These are phyloP conservation scores for Chalciporus piperatus DNA, from an alignment of 768 basidiomycete species.

Conservation along the genomic window DNA sequence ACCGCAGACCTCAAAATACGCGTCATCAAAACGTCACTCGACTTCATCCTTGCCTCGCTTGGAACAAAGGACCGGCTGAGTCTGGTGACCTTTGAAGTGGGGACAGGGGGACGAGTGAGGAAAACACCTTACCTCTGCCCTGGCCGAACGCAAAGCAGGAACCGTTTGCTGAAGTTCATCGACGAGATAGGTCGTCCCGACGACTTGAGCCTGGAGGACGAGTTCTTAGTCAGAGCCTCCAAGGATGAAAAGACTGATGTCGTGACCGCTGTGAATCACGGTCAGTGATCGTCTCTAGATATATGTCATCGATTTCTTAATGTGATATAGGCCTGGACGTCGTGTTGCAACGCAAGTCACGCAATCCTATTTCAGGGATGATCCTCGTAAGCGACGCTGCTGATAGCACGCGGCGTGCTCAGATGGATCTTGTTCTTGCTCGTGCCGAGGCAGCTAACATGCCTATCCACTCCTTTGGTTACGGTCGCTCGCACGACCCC, in stretches of 20 bases:
- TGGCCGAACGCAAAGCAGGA: conserved; percentile 65
- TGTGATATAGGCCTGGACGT: conserved; percentile 73
- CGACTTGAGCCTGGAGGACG: conserved; percentile 52
- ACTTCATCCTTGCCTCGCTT: conserved; percentile 79
- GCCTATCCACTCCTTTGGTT: conserved; percentile 96
- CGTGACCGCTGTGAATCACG: conserved; percentile 97
- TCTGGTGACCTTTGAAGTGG: conserved; percentile 91
- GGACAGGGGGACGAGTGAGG: conserved; percentile 73
- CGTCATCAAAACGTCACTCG: conserved; percentile 84
- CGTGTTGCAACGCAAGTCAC: conserved; percentile 89
- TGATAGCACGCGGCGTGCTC: conserved; percentile 88
- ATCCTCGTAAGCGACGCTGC: conserved; percentile 89
- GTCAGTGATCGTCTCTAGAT: conserved; percentile 35
- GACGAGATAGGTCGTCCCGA: conserved; percentile 57
- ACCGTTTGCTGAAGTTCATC: conserved; percentile 73
- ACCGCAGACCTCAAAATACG: conserved; percentile 85
- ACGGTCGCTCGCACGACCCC: conserved; percentile 95
- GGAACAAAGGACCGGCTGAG: conserved; percentile 79
- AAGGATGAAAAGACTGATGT: conserved; percentile 97
- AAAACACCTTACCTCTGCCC: conserved; percentile 91
- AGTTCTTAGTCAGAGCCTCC: conserved; percentile 64
- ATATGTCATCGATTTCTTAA: background rate
- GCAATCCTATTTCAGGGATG: conserved; percentile 90
- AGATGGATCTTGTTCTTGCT: conserved; percentile 98
- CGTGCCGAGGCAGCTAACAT: conserved; percentile 95